Evolutionary conservation across 345 rosid species (phyloP), one percentile per base, ranked within the genome.

Genomic region (Microcos paniculata): DNA sequence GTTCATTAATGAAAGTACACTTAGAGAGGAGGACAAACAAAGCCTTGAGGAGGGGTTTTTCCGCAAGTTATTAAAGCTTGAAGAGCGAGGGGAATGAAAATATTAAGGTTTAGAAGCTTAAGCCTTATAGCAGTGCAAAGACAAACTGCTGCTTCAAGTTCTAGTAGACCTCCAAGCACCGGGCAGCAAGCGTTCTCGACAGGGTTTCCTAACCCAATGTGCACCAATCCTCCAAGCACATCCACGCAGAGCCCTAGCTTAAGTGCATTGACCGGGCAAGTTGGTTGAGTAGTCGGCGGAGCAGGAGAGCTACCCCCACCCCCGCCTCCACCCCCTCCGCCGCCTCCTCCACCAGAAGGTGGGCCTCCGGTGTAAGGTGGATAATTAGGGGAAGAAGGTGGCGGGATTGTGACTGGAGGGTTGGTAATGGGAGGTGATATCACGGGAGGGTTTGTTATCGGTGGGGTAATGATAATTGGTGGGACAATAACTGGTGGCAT

Each of bases 111-210:
- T 15, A 92, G 90, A 66, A 88, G 87, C 88, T 89, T 89, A 52
- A 92, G 80, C 81, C 88, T 90, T 77, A 92, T 83, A 31, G 93
- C 85, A 40, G 93, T 92, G 81, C 97, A 92, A 66, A 92, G 84
- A 82, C 97, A 92, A 62, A 86, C 75, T 4, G 94, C 97, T 62
- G 97, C 97, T 82, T 90, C 93, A 70, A 86, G 64, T 75, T 90
- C 94, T 33, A 87, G 76, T 74, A 92, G 74, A 49, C 97, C 97
- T 75, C 68, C 21, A 46, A 92, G 75, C 73, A 92, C 83, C 43
- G 97, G 94, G 79, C 97, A 92, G 71, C 97, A 92, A 42, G 79
- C 76, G 66, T 88, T 92, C 74, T 85, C 91, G 59, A 86, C 94
- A 6, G 93, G 91, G 68, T 88, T 82, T 30, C 92, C 97, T 31